A percentile compares a stretch with the other conserved stretches of the same genome.
These are phyloP conservation scores for Albophoma yamanashiensis DNA, from an alignment of 2,329 filamentous ascomycete genomes.

Conservation along the genomic window DNA sequence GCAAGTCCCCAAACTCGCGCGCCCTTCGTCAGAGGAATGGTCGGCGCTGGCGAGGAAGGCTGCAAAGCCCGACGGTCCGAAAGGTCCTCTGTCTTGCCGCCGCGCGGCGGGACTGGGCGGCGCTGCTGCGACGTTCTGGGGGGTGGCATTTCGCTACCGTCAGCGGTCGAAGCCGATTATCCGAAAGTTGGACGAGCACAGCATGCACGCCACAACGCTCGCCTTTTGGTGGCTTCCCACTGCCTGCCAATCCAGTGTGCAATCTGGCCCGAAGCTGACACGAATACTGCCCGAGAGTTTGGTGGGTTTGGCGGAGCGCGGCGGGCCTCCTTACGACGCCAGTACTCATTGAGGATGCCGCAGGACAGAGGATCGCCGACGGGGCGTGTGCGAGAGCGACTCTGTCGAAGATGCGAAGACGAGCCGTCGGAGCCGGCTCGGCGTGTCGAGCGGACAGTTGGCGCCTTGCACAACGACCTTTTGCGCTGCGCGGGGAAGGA, in stretches of 20 bases:
- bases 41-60: not conserved
- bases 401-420: not conserved
- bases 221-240: not conserved
- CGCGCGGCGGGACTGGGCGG: not conserved
- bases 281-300: not conserved
- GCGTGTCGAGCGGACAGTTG: constrained; percentile 8
- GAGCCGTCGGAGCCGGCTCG: constrained; percentile 11
- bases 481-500: not conserved
- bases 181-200: not conserved
- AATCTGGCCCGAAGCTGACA: not conserved
- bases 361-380: not conserved
- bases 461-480: not conserved
- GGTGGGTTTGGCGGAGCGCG: not conserved
- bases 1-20: not conserved
- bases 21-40: not conserved
- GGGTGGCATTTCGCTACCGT: not conserved
- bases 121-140: not conserved
- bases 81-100: not conserved
- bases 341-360: not conserved
- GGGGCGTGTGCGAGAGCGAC: not conserved
- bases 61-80: not conserved
- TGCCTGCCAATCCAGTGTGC: not conserved
- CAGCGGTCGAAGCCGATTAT: constrained; percentile 1
- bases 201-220: not conserved
- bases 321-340: not conserved